Conservation (phyloP, 2,329 filamentous ascomycete species). For the Parascedosporium putredinis region DNA sequence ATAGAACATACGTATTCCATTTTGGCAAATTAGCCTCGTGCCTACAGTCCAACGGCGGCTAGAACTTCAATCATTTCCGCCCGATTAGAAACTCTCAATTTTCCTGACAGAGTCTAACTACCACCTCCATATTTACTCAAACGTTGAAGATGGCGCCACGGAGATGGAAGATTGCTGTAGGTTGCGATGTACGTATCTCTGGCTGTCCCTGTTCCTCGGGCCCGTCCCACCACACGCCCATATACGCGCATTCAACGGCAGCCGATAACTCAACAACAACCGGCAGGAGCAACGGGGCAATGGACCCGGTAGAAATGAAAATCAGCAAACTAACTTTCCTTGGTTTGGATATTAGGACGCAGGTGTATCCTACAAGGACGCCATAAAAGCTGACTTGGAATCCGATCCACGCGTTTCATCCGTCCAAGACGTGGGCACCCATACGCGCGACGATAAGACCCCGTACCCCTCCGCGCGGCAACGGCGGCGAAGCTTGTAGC, state of each 20-base stretch:
- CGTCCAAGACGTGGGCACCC: constrained; percentile 66
- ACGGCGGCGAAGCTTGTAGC: constrained; percentile 56
- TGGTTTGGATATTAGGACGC: not conserved
- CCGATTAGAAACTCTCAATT: not conserved
- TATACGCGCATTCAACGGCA: too few species aligned
- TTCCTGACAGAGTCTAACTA: not conserved
- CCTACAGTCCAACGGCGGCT: not conserved
- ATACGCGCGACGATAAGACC: constrained; percentile 58
- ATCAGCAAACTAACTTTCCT: not conserved
- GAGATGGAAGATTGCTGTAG: constrained; percentile 42
- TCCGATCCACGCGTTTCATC: constrained; percentile 54
- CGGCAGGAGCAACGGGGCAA: too few species aligned
- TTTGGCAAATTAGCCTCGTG: not conserved
- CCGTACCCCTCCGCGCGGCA: constrained; percentile 74
- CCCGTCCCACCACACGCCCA: too few species aligned
- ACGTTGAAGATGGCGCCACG: constrained; percentile 27
- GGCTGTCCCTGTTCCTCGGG: not conserved
- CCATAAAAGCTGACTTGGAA: constrained; percentile 63
- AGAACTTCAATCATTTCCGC: not conserved
- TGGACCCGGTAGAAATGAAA: too few species aligned
- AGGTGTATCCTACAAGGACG: constrained; percentile 67
- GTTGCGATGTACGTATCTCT: constrained; percentile 37
- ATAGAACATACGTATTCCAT: not conserved
- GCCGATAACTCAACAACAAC: too few species aligned
- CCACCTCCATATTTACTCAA: constrained; percentile 2